These are phyloP conservation scores for Hirschioporus abietinus DNA, from an alignment of 768 basidiomycete species.

Conservation along the genomic window DNA sequence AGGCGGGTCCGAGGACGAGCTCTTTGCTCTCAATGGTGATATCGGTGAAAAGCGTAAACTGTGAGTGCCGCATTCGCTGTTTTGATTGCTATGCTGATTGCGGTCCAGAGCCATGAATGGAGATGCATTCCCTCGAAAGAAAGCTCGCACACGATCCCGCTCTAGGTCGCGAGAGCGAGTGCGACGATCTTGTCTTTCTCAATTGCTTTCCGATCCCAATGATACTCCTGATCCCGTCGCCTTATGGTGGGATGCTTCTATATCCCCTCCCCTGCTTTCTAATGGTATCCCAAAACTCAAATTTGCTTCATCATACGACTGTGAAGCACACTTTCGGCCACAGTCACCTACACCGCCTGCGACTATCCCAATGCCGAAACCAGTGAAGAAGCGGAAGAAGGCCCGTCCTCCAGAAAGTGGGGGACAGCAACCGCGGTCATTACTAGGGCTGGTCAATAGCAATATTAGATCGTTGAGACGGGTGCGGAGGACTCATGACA, in stretches of 20 bases:
- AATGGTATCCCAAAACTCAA: conserved; percentile 55
- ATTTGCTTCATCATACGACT: conserved; percentile 21
- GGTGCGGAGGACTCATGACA: conserved; percentile 66
- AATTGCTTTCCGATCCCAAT: conserved; percentile 26
- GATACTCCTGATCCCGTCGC: conserved; percentile 43
- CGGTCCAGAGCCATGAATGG: conserved; percentile 14
- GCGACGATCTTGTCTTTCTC: neutral
- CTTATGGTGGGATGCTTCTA: conserved; percentile 73
- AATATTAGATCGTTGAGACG: conserved; percentile 74
- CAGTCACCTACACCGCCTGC: conserved; percentile 12
- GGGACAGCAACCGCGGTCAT: conserved; percentile 28
- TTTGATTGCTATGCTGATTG: conserved; percentile 24
- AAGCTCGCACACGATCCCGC: conserved; percentile 36
- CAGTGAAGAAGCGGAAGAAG: conserved; percentile 22
- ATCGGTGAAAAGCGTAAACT: conserved; percentile 63
- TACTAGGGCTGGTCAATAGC: conserved; percentile 67
- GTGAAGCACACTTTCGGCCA: conserved; percentile 16
- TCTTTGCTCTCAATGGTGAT: conserved; percentile 23
- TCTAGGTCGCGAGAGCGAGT: conserved; percentile 20
- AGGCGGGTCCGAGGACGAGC: conserved; percentile 26
- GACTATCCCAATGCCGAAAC: conserved; percentile 26
- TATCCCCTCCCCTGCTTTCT: conserved; percentile 52
- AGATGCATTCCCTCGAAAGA: conserved; percentile 55
- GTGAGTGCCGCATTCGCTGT: conserved; percentile 28
- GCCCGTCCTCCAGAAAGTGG: conserved; percentile 20